Evolutionary conservation across 208 protist species (phyloP), one percentile per base, ranked within the genome.

Genomic region (Trypanosoma mega): DNA sequence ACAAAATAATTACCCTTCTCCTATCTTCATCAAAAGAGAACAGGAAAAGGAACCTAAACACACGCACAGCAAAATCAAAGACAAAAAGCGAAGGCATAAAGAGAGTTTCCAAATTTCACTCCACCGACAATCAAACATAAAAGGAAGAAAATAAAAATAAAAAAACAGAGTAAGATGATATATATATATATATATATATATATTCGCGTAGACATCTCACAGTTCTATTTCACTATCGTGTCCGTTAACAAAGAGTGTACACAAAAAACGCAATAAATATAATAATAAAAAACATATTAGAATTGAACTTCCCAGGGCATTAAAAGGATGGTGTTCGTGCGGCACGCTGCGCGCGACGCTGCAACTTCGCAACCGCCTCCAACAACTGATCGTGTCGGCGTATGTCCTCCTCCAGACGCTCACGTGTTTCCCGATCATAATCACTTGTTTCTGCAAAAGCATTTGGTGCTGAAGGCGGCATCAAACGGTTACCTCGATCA

Each of bases 311-410:
- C 27, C 39, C 26, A 39, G 12, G 12, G 6, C 8, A 39, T 12
- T 66, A 54, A 44, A 46, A 26, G 8, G 68, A 66, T 8, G 70
- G 63, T 47, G 44, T 70, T 30, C 44, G 61, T 27, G 55, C 54
- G n/a, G 37, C 49, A 48, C 74, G 66, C 52, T 82, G 72, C 0
- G 79, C 85, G 8, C 72, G 74, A 39, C 63, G 63, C 61, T 92
- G 85, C 43, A 92, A 49, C 36, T 86, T 89, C 2, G 60, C 68
- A 5, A 92, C 81, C 9, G 85, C 81, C 26, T 70, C 72, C 31
- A 88, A 54, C 30, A 92, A 77, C 58, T 87, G 79, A 57, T 89
- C 81, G 39, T 92, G 74, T 24, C 72, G 82, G 2, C 63, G 67
- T 27, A 89, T 89, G 26, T 83, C 79, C 21, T 71, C 66, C 52